Evolutionary conservation across 345 rosid species (phyloP).

Genomic region (Brassica cretica): DNA sequence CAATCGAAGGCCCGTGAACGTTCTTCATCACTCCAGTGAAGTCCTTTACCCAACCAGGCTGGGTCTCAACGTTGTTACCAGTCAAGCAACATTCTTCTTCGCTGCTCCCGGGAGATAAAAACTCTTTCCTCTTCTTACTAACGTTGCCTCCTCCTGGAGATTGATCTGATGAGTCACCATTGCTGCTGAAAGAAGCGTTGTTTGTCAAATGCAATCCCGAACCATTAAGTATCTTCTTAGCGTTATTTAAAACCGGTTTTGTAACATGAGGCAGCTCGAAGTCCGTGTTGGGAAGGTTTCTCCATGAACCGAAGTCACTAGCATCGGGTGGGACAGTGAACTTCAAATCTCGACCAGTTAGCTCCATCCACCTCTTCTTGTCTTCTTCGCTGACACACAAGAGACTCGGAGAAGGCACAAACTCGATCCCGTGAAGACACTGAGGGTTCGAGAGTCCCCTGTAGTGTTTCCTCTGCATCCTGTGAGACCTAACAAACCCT

Average conservation of each 20-base stretch:
- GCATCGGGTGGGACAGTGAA: constrained; percentile 81
- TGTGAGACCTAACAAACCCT: constrained; percentile 94
- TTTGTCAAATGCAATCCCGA: constrained; percentile 76
- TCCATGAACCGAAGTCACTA: constrained; percentile 91
- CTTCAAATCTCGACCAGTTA: constrained; percentile 86
- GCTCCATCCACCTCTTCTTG: constrained; percentile 84
- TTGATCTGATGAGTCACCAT: constrained; percentile 68
- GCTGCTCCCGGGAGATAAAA: constrained; percentile 60
- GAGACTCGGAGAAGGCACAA: constrained; percentile 77
- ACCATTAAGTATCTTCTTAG: constrained; percentile 77
- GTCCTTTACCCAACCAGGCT: constrained; percentile 62
- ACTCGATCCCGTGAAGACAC: constrained; percentile 90
- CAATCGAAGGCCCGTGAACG: constrained; percentile 80
- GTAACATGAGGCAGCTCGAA: constrained; percentile 65
- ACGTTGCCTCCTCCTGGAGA: constrained; percentile 52
- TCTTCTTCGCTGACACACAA: constrained; percentile 77
- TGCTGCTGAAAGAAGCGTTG: constrained; percentile 63
- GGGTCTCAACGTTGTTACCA: constrained; percentile 51
- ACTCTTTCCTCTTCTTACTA: constrained; percentile 71
- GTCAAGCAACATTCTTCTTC: constrained; percentile 66
- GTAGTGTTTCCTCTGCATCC: constrained; percentile 98
- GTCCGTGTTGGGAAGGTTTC: constrained; percentile 85
- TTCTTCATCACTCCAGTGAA: constrained; percentile 85
- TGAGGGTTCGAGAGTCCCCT: constrained; percentile 97
- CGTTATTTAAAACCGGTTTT: constrained; percentile 50